Evolutionary conservation across 2,329 filamentous ascomycete species (phyloP), one percentile per base, ranked within the genome.

Genomic region (Didymella keratinophila): DNA sequence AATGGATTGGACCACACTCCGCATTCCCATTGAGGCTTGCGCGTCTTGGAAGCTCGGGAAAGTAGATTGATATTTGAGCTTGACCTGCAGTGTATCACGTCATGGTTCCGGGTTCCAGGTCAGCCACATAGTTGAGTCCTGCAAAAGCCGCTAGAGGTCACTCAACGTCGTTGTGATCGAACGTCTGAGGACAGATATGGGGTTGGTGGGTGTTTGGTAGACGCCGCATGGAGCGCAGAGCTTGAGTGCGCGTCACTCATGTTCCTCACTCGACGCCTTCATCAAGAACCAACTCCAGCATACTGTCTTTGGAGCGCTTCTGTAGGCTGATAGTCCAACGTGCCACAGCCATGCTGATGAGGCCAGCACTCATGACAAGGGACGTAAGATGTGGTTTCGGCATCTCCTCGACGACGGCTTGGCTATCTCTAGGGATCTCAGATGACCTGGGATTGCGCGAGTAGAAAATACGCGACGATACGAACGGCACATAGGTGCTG

Each of bases 381-480:
- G 71, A 64, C 3, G 72, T 69, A n/a, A 76, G 54, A 48, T 74
- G 64, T 21, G 70, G 69, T 51, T 68, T 68, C 11, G 67, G 62
- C 20, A 76, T 59, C 49, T 76, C 73, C 48, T 73, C 71, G 1
- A 75, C 25, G 18, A 72, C 60, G 16, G 64, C 62, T 16, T 69
- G 64, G 11, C 63, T 61, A 43, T 72, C 68, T 11, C 47, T 63
- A n/a, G 68, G 66, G 16, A 73, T 37, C 8, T 62, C 60, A 1
- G 64, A 49, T 1, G 60, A 54, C 48, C 63, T 71, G 9, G 65
- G 55, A 49, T 60, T 67, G 23, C 68, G 71, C 21, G 72, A 60
- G 42, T 72, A 75, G 47, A 74, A 75, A n/a, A 76, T 66, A n/a
- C 71, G 69, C 5, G 72, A 69, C 8, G 71, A 70, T 8, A 70